Evolutionary conservation across 164 flowering plant genomes (phyloP), one percentile per base, ranked within the genome.

Genomic region (Nelumbo lutea): DNA sequence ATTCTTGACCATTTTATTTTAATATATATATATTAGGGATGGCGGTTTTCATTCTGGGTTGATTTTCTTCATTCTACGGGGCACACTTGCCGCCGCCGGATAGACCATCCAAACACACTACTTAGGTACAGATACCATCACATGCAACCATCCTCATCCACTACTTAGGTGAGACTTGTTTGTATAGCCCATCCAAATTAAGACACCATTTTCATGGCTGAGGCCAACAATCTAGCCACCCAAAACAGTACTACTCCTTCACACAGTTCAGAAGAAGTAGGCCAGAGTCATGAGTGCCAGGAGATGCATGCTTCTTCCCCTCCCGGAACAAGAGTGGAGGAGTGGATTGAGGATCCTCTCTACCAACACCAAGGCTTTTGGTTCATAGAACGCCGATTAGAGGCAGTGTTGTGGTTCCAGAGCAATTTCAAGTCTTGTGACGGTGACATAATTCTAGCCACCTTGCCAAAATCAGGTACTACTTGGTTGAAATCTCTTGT

Each of bases 401-500:
- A 40, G 13, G 59, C 67, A 11, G 57, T 13, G 14, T 1, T 11
- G 3, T 53, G n/a, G 3, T 78, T 73, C 57, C 83, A 76, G 40
- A 71, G 61, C 6, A 67, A 78, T 40, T 83, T 80, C 73, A 73
- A 73, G 57, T 75, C 85, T 8, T 57, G 4, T n/a, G 70, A 78
- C 27, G n/a, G 38, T 5, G 83, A 80, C 39, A 40, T 80, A 2
- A 7, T 80, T 0, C 41, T 80, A 3, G 76, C 73, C 15, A 74
- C 73, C 15, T 42, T 62, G 1, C 82, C 80, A 4, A 83, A 83
- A 73, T 71, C 82, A 39, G 85, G 85, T 39, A 80, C 83, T 27
- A 83, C 81, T 2, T 83, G 86, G 83, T 50, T 79, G 11, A 80
- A 83, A 55, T 67, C 82, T 13, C 70, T 83, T 6, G 45, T 66